phyloP scores from a whole-genome alignment of 371 early-diverging fungal species.

The Lichtheimia ramosa region DNA sequence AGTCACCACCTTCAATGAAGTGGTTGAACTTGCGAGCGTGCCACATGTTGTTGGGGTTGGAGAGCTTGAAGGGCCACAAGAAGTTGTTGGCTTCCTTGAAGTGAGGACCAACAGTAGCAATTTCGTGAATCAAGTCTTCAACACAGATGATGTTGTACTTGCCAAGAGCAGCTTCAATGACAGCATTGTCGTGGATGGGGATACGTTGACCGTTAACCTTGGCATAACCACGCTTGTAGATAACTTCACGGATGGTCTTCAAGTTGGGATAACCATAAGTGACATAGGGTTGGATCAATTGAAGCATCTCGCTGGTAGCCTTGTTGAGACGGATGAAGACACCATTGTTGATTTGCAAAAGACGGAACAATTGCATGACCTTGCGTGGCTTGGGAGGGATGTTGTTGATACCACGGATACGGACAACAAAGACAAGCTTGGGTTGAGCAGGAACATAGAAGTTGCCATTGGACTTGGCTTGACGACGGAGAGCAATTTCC shows the following conservation, averaged over 20 bases:
- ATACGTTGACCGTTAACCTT: conserved; percentile 97
- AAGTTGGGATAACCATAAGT: conserved; percentile 98
- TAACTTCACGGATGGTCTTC: conserved; percentile 97
- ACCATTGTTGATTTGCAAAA: conserved; percentile 99
- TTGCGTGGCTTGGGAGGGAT: conserved; percentile 99
- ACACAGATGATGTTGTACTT: conserved; percentile 96
- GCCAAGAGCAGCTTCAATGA: conserved; percentile 95
- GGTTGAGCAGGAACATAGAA: conserved; percentile 97
- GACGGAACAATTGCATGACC: conserved; percentile 98
- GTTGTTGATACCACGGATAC: conserved; percentile 97
- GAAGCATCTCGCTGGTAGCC: conserved; percentile 98
- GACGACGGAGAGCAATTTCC: conserved; percentile 88
- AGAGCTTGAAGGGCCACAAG: conserved; percentile 99
- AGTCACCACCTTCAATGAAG: conserved; percentile 98
- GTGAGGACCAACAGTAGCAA: conserved; percentile 98
- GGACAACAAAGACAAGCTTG: conserved; percentile 98
- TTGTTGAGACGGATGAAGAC: conserved; percentile 98
- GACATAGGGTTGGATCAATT: conserved; percentile 97
- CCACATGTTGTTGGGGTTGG: conserved; percentile 98
- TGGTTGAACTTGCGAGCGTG: conserved; percentile 92
- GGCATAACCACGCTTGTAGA: conserved; percentile 99
- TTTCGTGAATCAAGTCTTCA: conserved; percentile 99
- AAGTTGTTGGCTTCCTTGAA: conserved; percentile 91
- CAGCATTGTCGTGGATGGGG: conserved; percentile 95
- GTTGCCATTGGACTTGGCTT: conserved; percentile 89